phyloP scores from a whole-genome alignment of 2,329 filamentous ascomycete species.

The Aspergillus novofumigatus region DNA sequence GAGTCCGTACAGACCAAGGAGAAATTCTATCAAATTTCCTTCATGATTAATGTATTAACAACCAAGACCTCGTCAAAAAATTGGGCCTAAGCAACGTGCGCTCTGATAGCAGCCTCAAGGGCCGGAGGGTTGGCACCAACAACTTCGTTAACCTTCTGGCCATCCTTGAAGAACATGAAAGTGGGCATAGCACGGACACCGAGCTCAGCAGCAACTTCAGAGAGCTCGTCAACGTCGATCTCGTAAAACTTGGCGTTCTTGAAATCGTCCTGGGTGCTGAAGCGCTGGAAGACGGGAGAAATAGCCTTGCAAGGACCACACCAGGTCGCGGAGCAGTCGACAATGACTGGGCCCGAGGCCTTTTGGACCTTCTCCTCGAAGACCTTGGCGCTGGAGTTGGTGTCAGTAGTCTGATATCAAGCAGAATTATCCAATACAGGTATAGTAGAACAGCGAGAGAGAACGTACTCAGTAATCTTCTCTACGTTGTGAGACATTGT shows the following conservation, averaged over 20 bases:
- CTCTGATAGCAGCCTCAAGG: constrained; percentile 47
- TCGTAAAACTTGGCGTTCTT: constrained; percentile 68
- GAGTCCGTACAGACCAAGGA: not conserved
- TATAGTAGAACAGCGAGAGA: not conserved
- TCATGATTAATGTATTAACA: not conserved
- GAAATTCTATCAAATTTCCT: not conserved
- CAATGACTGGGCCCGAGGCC: constrained; percentile 58
- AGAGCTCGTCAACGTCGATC: constrained; percentile 81
- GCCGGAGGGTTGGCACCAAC: constrained; percentile 75
- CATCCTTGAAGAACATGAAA: constrained; percentile 79
- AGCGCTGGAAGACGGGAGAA: constrained; percentile 68
- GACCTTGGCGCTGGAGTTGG: constrained; percentile 41
- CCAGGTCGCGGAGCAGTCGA: constrained; percentile 88
- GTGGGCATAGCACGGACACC: constrained; percentile 89
- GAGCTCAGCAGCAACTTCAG: constrained; percentile 71
- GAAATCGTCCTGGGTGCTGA: constrained; percentile 49
- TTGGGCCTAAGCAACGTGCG: not conserved
- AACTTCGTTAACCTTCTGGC: constrained; percentile 66
- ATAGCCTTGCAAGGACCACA: constrained; percentile 95
- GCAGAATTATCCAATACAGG: not conserved
- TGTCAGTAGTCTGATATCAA: constrained; percentile 13
- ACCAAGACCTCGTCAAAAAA: constrained; percentile 17
- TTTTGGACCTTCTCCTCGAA: constrained; percentile 52
- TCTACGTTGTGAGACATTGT: constrained; percentile 27
- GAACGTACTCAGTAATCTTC: constrained; percentile 24